Percentiles rank a stretch among this genome's conserved stretches.
These are phyloP conservation scores for Tetrapyrgos nigripes DNA, from an alignment of 1,284 basidiomycete genomes.

Conservation along the genomic window DNA sequence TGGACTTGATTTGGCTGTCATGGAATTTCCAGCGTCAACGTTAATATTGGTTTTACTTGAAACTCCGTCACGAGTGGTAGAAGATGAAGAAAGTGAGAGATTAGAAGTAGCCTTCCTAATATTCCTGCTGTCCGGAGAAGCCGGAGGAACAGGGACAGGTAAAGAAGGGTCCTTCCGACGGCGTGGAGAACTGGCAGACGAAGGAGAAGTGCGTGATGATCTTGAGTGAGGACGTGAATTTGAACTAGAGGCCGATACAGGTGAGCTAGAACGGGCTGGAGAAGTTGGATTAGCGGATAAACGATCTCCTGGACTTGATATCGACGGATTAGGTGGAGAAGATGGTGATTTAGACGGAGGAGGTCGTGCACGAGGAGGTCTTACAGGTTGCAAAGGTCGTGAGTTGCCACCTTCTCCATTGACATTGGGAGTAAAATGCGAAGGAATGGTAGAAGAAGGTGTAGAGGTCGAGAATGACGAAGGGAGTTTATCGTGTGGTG, in stretches of 20 bases:
- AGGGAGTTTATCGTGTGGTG: not conserved
- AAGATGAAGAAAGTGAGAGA: not conserved
- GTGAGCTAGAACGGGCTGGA: not conserved
- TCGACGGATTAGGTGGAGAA: conserved; percentile 1
- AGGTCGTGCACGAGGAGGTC: not conserved
- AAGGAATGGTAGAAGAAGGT: not conserved
- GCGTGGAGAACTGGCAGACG: not conserved
- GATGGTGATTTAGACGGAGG: not conserved
- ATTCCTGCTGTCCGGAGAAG: not conserved
- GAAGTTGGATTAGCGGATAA: not conserved
- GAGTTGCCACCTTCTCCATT: not conserved
- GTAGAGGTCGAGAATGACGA: not conserved
- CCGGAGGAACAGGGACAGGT: not conserved
- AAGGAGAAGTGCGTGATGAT: not conserved
- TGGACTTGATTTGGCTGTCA: not conserved
- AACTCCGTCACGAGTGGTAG: not conserved
- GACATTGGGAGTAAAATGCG: not conserved
- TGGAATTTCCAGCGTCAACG: not conserved
- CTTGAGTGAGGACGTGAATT: not conserved
- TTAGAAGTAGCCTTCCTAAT: too few relatives aligned
- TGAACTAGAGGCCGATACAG: not conserved
- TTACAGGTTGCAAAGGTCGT: not conserved
- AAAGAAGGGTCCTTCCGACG: not conserved
- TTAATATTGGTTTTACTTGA: not conserved
- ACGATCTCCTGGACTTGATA: not conserved